Evolutionary conservation across 129 eudicot genomes (phyloP), one percentile per base, ranked within the genome.

Genomic region (Kitagawia praeruptora): DNA sequence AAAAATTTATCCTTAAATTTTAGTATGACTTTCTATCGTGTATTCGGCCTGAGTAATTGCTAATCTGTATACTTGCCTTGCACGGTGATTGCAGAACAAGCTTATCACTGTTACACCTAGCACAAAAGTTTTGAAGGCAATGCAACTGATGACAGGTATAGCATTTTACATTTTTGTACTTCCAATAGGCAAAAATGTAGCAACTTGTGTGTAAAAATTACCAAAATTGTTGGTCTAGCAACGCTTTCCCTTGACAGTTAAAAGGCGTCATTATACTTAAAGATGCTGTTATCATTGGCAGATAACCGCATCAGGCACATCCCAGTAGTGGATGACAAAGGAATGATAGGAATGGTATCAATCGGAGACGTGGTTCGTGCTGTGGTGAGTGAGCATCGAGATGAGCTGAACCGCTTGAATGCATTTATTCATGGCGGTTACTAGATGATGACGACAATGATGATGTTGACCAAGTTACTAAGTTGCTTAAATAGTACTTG

Each of bases 351-450:
- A 25, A 96, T 96, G 99, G 99, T 96, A 75, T 96, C 99, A 28
- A 96, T 96, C 54, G 99, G 99, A 81, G 99, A 96, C 46, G 99
- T 96, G 81, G 99, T 96, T 75, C 98, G 99, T 81, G 99, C 99
- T 34, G 99, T 96, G 78, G 99, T 96, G 83, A 88, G 86, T 45
- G 98, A 96, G 87, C 99, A 96, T 82, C 85, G 99, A 14, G 95
- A 96, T 40, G 99, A 96, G 76, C 83, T 96, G 40, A 82, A 92
- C 89, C 99, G 99, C 75, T 76, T 96, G 90, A 96, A 96, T 81
- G 98, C 97, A 19, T 96, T 71, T 73, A 96, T 96, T 42, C 99
- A 96, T 74, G 99, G 99, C 38, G 99, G 99, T 64, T 96, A 96
- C 85, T 96, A 92, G 86, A 85, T 80, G 88, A 84, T 77, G 90